Evolutionary conservation across 1,284 basidiomycete genomes (phyloP).

Genomic region (Ceratobasidium theobromae): DNA sequence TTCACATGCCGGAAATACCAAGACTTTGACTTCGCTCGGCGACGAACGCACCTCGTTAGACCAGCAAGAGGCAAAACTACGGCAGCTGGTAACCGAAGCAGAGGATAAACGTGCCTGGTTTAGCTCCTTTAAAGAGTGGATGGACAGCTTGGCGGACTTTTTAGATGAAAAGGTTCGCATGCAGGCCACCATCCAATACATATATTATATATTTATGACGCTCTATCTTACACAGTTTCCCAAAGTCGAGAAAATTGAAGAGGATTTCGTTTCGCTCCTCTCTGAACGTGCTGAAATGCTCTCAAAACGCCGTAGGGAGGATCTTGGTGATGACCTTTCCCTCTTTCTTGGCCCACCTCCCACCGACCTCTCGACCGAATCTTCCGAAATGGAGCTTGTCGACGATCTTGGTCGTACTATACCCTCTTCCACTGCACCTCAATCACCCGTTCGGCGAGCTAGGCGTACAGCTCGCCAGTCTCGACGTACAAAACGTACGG

Average conservation of each 20-base stretch:
- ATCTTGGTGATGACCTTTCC: constrained; percentile 81
- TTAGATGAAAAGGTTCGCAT: constrained; percentile 83
- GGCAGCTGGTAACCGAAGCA: constrained; percentile 73
- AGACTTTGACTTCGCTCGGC: constrained; percentile 60
- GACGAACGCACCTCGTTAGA: constrained; percentile 73
- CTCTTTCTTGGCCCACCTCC: constrained; percentile 64
- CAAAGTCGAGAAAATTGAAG: constrained; percentile 79
- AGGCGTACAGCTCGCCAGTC: constrained; percentile 48
- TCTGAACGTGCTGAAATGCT: constrained; percentile 76
- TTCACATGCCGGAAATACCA: constrained; percentile 68
- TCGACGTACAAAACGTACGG: constrained; percentile 42
- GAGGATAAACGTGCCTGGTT: constrained; percentile 90
- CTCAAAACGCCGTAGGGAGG: constrained; percentile 60
- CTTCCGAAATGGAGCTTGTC: constrained; percentile 48
- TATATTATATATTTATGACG: constrained; percentile 29
- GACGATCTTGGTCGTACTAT: constrained; percentile 66
- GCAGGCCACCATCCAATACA: background rate
- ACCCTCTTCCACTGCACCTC: constrained; percentile 50
- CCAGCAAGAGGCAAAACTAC: constrained; percentile 73
- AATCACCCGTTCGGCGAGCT: constrained; percentile 53
- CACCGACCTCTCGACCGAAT: constrained; percentile 42
- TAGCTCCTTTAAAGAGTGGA: constrained; percentile 77
- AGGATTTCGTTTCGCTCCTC: constrained; percentile 71
- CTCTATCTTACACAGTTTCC: constrained; percentile 65
- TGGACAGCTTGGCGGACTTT: constrained; percentile 85